Base-by-base conservation (phyloP, 225 moss, liverwort and hornwort species). In the Takakia lepidozioides region DNA sequence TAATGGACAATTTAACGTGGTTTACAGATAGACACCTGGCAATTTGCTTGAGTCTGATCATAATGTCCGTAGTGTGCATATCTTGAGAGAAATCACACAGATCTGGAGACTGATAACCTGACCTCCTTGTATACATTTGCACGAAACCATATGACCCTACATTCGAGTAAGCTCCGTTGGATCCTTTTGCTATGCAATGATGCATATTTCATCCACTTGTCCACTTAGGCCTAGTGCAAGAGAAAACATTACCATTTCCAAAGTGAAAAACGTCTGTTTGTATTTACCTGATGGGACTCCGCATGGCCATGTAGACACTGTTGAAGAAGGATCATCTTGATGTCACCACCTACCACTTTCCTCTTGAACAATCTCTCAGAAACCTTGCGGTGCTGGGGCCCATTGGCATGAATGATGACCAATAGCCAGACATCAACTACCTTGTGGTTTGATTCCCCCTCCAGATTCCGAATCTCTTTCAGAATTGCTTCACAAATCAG, bases 351-450 rank as follows among this genome's bases (percentile, higher is more conserved):
- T 44, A 57, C 45, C 44, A 91, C 75, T 69, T 91, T 91, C 34
- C 70, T 74, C 52, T 83, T 59, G 60, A 91, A 52, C 43, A 83
- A 51, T 10, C 74, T 62, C 52, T 91, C 83, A 27, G 86, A 86
- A 13, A 26, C 60, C 65, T 83, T 91, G 10, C 86, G 83, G 21
- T 91, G 72, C 3, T 72, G 83, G 25, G 74, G 83, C 57, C 86
- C 90, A 72, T 91, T 86, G 48, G 77, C 77, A 64, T 91, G 90
- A 43, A 91, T 68, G 38, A 91, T 91, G 56, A 86, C 63, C 37
- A 91, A 52, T 29, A 91, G 65, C 86, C 86, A 86, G 23, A 91
- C 60, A 51, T 91, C 90, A 39, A 91, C 74, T 41, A 91, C 90
- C 77, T 81, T 91, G 55, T 91, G 86, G 46, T 75, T 78, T 5